Evolutionary conservation across 768 basidiomycete species (phyloP), one percentile per base, ranked within the genome.

Genomic region (Xerocomellus chrysenteron): DNA sequence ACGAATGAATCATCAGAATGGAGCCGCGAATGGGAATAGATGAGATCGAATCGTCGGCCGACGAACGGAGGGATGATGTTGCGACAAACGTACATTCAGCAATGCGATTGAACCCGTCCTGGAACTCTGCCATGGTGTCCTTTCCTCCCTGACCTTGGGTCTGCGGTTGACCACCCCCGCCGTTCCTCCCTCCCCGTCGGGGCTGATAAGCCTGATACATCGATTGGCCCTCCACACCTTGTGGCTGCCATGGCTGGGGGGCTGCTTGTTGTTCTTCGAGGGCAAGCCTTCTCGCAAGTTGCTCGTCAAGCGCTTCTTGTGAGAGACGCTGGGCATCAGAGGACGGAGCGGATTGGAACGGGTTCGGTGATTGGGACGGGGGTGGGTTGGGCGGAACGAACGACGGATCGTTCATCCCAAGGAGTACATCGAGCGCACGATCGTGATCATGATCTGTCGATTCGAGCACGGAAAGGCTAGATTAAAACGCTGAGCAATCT

Each of bases 351-450:
- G 40, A 14, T 19, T 57, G 57, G 30, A 53, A 44, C 48, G 26
- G 43, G 12, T 52, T 53, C 16, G 43, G 36, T 21, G 33, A 16
- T 10, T 30, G 51, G 17, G 57, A 39, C 1, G 33, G 33, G 12
- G 59, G 58, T 0, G 42, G 59, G 10, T 59, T 61, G 14, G 76
- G 67, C 4, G 84, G 69, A 17, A 78, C 78, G 65, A 88, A 92
- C 8, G 85, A 78, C 1, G 91, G 91, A 73, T 94, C 92, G 72
- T 80, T 92, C 92, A 94, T 93, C 11, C 86, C 87, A 8, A 94
- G 80, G 10, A 94, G 77, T 1, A 79, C 74, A 63, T 94, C 91
- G 53, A 93, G 79, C 5, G 92, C 92, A 30, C 78, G 80, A 58
- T 90, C 90, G 60, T 91, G 84, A 61, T 90, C 75, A 12, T 85